Base-by-base conservation (phyloP, 768 basidiomycete species). In the Steccherinum ochraceum region DNA sequence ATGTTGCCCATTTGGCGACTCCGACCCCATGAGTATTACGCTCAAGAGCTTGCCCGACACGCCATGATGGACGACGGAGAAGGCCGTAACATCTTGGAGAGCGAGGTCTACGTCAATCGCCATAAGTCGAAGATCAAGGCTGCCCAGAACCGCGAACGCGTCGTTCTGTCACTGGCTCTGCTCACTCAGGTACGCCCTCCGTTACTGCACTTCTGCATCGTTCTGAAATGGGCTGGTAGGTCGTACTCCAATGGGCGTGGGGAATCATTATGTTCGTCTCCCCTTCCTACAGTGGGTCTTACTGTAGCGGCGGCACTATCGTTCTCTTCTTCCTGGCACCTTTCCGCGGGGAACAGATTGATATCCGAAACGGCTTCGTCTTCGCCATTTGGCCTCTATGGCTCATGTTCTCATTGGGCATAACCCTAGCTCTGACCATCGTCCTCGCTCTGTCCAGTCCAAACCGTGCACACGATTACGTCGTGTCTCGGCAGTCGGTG, bases 161-260 rank as follows among this genome's bases (percentile, higher is more conserved):
- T 56, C 1, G 52, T 62, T 19, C 56, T 64, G 24, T 55, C 61
- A 7, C 51, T 64, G 25, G 63, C 61, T 19, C 48, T 64, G 16
- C 53, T 64, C 26, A 53, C 56, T 2, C 63, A 63, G 54, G 58
- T 58, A 41, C 23, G 48, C 19, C 21, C n/a, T 7, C 21, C n/a
- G 11, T 11, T 39, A 11, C 35, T 39, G 11, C n/a, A 39, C 35
- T 39, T n/a, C 35, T 11, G 35, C 35, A 39, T 11, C 11, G 11
- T 39, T 39, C 35, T n/a, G 11, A 39, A n/a, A n/a, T n/a, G 11
- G 11, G n/a, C 35, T 39, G 35, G n/a, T 40, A 59, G 58, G 62
- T 64, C 19, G 56, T 61, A 5, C 49, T 61, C 3, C 62, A 64
- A 42, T 64, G 62, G 62, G 52, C 62, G 2, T 64, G 62, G 62